These are phyloP conservation scores for Epicoccum sorghinum DNA, from an alignment of 2,329 filamentous ascomycete species.

Conservation along the genomic window DNA sequence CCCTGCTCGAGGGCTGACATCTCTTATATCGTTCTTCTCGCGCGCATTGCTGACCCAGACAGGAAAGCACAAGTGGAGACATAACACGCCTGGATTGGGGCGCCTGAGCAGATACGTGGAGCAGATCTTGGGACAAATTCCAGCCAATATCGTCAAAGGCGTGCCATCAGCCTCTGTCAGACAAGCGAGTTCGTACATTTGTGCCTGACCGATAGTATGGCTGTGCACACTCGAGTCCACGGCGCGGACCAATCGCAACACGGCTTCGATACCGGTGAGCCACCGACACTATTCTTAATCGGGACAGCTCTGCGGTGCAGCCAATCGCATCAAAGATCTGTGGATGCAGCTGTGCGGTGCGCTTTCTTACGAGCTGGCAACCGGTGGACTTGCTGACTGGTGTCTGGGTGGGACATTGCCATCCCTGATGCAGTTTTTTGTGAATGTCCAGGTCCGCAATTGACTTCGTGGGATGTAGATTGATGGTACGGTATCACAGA, in stretches of 20 bases:
- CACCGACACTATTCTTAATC: not conserved
- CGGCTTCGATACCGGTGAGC: no score
- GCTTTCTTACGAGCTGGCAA: no score
- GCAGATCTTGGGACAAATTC: not conserved
- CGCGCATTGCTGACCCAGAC: conserved; percentile 1
- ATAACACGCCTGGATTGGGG: not conserved
- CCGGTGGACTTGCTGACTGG: no score
- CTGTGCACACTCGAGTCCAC: conserved; percentile 13
- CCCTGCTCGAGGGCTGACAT: not conserved
- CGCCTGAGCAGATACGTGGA: not conserved
- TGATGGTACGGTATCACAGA: no score
- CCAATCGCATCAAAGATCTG: conserved; percentile 7
- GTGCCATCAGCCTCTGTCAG: not conserved
- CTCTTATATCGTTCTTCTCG: conserved; percentile 2
- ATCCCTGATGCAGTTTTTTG: no score
- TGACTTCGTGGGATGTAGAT: no score
- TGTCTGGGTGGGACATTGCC: no score
- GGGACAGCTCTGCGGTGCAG: conserved; percentile 3
- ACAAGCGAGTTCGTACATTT: not conserved
- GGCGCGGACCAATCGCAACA: conserved; percentile 27
- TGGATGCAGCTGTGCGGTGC: not conserved
- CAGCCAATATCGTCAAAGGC: not conserved
- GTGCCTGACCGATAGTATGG: not conserved
- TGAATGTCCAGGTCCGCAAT: no score
- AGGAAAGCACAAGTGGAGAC: conserved; percentile 4